phyloP scores from a whole-genome alignment of 108 stramenopile genomes.

The Skeletonema marinoi region DNA sequence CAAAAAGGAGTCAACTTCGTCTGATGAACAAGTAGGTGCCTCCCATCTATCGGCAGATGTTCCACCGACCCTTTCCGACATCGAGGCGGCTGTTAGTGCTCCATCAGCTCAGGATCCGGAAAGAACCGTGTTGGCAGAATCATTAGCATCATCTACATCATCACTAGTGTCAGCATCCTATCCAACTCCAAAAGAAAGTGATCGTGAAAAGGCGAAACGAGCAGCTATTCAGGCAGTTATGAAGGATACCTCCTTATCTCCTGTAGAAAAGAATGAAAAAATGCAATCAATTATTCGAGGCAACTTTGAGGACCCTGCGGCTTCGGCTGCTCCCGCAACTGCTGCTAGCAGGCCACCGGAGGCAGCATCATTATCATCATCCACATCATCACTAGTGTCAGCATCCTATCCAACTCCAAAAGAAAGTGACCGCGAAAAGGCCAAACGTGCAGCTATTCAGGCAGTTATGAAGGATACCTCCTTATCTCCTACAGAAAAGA shows the following conservation, averaged over 20 bases:
- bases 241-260: constrained; percentile 13
- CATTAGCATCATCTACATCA: background rate
- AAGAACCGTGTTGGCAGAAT: background rate
- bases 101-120: constrained; percentile 2
- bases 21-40: background rate
- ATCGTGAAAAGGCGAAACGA: constrained; percentile 13
- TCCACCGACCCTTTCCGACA: background rate
- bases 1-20: background rate
- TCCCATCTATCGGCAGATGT: background rate
- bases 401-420: background rate
- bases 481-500: constrained; percentile 21
- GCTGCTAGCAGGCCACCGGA: too few species aligned
- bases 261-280: constrained; percentile 19
- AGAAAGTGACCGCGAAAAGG: constrained; percentile 1
- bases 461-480: constrained; percentile 9
- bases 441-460: constrained; percentile 20
- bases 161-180: background rate
- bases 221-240: constrained; percentile 14
- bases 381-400: background rate
- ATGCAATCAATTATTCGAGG: constrained; percentile 41
- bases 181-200: background rate
- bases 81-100: background rate
- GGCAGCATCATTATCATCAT: too few species aligned
- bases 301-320: background rate
- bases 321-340: background rate